phyloP scores from a whole-genome alignment of 257 asterid genomes.

The Schizonepeta tenuifolia region DNA sequence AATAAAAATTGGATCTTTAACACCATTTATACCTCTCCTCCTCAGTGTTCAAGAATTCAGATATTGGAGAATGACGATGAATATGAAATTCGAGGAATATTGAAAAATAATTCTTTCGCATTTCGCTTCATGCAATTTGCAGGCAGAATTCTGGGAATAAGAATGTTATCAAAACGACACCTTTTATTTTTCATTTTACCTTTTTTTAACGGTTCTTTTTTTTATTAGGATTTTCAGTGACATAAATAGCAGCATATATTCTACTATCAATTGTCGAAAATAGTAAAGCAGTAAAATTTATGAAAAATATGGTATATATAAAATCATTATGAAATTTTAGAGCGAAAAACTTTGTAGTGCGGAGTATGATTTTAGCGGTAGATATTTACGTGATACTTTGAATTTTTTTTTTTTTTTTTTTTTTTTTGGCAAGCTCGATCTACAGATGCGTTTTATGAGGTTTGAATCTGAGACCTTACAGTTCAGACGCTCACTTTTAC shows the following conservation, averaged over 20 bases:
- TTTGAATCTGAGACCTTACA: too few relatives aligned
- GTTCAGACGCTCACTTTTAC: too few relatives aligned
- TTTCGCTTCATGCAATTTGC: conserved; percentile 22
- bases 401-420: too few relatives aligned
- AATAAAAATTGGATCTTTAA: conserved; percentile 6
- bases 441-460: too few relatives aligned
- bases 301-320: too few relatives aligned
- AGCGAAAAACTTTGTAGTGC: too few relatives aligned
- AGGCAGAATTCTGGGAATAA: conserved; percentile 28
- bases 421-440: too few relatives aligned
- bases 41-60: conserved; percentile 22
- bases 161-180: conserved; percentile 9
- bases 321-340: too few relatives aligned
- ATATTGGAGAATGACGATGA: conserved; percentile 13
- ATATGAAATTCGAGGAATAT: conserved; percentile 33
- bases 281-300: background rate
- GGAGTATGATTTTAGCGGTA: too few relatives aligned
- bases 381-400: background rate
- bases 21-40: background rate
- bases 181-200: background rate
- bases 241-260: background rate
- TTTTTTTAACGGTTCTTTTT: background rate
- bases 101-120: conserved; percentile 10
- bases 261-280: background rate
- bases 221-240: background rate